A percentile compares a stretch with the other conserved stretches of the same genome.
phyloP scores from a whole-genome alignment of 441 rosid species.

The Pelargonium fulgidum region DNA sequence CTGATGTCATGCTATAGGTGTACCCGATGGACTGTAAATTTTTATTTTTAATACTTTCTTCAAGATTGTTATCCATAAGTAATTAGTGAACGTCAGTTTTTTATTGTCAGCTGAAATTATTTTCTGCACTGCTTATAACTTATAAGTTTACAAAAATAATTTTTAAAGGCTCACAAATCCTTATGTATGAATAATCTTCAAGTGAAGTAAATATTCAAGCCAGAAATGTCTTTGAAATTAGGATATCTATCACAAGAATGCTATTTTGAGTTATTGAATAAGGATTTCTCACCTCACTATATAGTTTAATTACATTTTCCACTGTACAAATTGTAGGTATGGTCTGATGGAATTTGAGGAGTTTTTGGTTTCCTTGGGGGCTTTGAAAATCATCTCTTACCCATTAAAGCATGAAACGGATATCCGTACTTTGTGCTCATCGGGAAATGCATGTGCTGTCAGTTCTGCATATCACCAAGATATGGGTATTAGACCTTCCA shows the following conservation, averaged over 20 bases:
- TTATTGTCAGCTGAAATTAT: too few species aligned
- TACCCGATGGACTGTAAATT: neutral
- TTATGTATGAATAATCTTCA: neutral
- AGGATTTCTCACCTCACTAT: neutral
- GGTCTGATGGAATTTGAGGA: slow-evolving; percentile 43
- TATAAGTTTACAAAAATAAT: neutral
- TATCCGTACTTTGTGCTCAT: slow-evolving; percentile 46
- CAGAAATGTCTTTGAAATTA: slow-evolving; percentile 1
- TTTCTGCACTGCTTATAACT: slow-evolving; percentile 6
- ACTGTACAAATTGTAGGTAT: slow-evolving; percentile 46
- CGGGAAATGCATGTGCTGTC: slow-evolving; percentile 37
- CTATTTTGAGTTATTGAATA: slow-evolving; percentile 2
- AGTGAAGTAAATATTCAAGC: neutral
- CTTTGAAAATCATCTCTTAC: slow-evolving; percentile 41
- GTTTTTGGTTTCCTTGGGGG: slow-evolving; percentile 43
- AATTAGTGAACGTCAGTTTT: too few species aligned
- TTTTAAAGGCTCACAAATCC: neutral
- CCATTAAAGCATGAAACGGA: slow-evolving; percentile 36
- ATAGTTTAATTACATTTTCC: neutral
- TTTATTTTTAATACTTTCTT: neutral
- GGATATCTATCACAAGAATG: slow-evolving; percentile 3
- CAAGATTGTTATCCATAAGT: neutral
- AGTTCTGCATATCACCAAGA: slow-evolving; percentile 33
- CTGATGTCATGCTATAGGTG: neutral
- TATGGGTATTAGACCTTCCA: slow-evolving; percentile 21